These are phyloP conservation scores for Coemansia erecta DNA, from an alignment of 192 early-diverging fungal genomes.

Conservation along the genomic window DNA sequence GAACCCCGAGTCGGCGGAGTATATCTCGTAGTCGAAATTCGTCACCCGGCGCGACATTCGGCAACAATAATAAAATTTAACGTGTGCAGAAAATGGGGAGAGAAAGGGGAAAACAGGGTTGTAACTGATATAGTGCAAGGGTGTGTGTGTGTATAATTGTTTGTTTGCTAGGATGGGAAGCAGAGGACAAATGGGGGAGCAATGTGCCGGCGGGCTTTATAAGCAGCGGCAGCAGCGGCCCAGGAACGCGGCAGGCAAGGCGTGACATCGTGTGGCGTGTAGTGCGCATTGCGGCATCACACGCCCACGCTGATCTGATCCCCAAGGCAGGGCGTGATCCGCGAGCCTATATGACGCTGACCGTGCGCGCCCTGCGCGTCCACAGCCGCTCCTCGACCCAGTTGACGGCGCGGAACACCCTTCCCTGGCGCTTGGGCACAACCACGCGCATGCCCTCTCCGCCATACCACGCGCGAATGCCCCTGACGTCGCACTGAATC, in stretches of 20 bases:
- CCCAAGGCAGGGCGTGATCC: too few relatives aligned
- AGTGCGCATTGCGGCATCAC: too few relatives aligned
- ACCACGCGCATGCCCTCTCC: slow-evolving; percentile 16
- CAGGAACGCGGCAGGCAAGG: too few relatives aligned
- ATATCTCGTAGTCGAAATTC: slow-evolving; percentile 47
- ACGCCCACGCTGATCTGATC: too few relatives aligned
- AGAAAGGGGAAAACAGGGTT: not conserved
- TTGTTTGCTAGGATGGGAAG: too few relatives aligned
- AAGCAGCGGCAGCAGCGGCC: too few relatives aligned
- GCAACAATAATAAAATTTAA: not conserved
- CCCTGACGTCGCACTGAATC: slow-evolving; percentile 14
- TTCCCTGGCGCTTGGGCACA: slow-evolving; percentile 11
- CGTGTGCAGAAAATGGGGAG: not conserved
- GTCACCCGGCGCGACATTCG: slow-evolving; percentile 24
- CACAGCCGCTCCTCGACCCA: slow-evolving; percentile 21
- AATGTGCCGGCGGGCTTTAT: too few relatives aligned
- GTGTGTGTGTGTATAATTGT: not conserved
- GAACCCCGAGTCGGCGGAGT: slow-evolving; percentile 23
- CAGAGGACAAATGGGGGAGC: too few relatives aligned
- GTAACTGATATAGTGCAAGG: not conserved
- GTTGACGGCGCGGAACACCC: slow-evolving; percentile 8
- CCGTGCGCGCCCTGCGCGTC: not conserved
- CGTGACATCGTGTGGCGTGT: too few relatives aligned
- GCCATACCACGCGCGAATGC: slow-evolving; percentile 23
- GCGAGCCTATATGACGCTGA: slow-evolving; percentile 1